Evolutionary conservation across 495 filamentous ascomycete genomes (phyloP).

Genomic region (Hyaloscypha hepaticicola): DNA sequence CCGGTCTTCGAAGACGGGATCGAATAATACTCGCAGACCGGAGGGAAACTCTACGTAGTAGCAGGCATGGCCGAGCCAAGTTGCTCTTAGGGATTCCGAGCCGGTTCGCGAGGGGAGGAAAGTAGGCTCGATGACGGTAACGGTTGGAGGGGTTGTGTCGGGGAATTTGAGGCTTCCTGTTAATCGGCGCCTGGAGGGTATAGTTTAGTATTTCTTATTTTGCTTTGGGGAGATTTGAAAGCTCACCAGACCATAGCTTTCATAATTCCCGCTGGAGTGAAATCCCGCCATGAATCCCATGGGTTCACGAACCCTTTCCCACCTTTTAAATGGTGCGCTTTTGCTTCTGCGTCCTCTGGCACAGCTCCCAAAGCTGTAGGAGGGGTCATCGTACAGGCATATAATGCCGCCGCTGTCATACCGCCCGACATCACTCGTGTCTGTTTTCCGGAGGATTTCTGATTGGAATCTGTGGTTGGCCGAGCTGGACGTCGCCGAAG

Average conservation of each 20-base stretch:
- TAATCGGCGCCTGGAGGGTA: conserved; percentile 49
- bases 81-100: conserved; percentile 70
- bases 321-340: conserved; percentile 29
- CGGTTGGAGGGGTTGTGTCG: conserved; percentile 63
- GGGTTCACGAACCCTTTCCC: conserved; percentile 35
- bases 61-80: conserved; percentile 96
- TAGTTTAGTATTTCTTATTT: conserved; percentile 1
- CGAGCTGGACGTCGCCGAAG: conserved; percentile 11
- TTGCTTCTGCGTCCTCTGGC: conserved; percentile 26
- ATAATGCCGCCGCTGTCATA: conserved; percentile 21
- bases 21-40: conserved; percentile 88
- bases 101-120: conserved; percentile 61
- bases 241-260: conserved; percentile 16
- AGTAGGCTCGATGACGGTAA: conserved; percentile 64
- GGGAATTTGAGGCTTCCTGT: conserved; percentile 59
- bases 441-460: conserved; percentile 2
- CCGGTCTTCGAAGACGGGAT: conserved; percentile 89
- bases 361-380: conserved; percentile 28
- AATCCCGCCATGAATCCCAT: conserved; percentile 39
- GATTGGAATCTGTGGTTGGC: not conserved
- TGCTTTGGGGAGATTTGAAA: not conserved
- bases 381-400: conserved; percentile 23
- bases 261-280: conserved; percentile 10
- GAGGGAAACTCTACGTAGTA: conserved; percentile 90
- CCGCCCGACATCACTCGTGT: conserved; percentile 18